Evolutionary conservation across 495 filamentous ascomycete species (phyloP), one percentile per base, ranked within the genome.

Genomic region (Penicillium bialowiezense): DNA sequence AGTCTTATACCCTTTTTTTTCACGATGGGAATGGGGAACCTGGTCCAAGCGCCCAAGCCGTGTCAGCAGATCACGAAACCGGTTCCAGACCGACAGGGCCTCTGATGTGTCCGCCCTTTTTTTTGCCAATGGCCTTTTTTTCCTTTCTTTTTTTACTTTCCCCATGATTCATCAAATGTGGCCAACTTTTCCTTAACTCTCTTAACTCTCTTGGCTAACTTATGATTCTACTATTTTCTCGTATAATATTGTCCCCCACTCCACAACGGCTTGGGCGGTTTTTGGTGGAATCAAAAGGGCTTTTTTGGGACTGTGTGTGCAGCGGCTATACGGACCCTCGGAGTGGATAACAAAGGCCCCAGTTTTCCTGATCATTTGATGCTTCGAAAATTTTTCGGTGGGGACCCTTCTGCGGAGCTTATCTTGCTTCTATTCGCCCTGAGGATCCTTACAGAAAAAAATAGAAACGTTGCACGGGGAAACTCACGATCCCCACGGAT

Each of bases 351-450:
- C 4, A 28, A 5, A 28, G 24, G 41, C 15, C 31, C 44, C 47
- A 45, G 31, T 39, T 55, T 51, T 48, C 31, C 7, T 54, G 61
- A 62, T 64, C 61, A 62, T 56, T 56, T 62, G 58, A 62, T 62
- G 36, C 58, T 59, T 57, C 58, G 58, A 64, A 58, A 58, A 51
- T 59, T 62, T 62, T 56, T 62, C 52, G 35, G 59, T 64, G 61
- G 61, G 48, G 58, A 56, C 59, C 17, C 15, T 51, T 20, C 48
- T 14, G 44, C 47, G 55, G 52, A 64, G 55, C 61, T 64, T 64
- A 64, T 62, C 58, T 56, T 52, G 31, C 44, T 52, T 26, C 41
- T 49, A 48, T 51, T 50, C 50, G 44, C 29, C 29, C 41, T 47
- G 23, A 28, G 15, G 33, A 42, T 42, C 23, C 40, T n/a, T 29